Base-by-base conservation (phyloP, 2,329 filamentous ascomycete species). In the Boeremia lycopersici region DNA sequence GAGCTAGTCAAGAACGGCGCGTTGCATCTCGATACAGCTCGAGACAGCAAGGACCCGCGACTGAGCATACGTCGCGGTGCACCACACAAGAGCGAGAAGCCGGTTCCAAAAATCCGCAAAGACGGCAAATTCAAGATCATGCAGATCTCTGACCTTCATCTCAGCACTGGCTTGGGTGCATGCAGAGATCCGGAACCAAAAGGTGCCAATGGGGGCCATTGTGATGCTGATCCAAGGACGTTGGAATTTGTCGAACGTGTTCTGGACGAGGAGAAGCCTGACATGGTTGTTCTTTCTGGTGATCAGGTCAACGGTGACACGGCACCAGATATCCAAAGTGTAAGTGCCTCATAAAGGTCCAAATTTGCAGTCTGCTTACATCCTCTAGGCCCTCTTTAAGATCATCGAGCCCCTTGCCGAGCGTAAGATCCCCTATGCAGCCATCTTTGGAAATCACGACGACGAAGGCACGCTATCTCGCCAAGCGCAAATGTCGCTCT, bases 361-460 rank as follows among this genome's bases (percentile, higher is more conserved):
- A 36, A 2, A 29, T 56, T 51, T 38, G 11, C 17, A 42, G 15
- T 30, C 40, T 49, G 25, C 59, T 60, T 54, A 71, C 39, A 49
- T 11, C 64, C 67, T 43, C 30, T 1, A 89, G 86, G 90, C 93
- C 33, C 89, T 99, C 55, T 96, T 96, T 81, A 99, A 99, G 77
- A 91, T 93, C 67, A 89, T 91, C 6, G 87, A 90, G 42, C 82
- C 96, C 11, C 85, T 99, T 45, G 89, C 91, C 59, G 86, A 91
- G 73, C 90, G 90, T 73, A 91, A 91, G 67, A 91, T 98, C 33
- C 95, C 95, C 0, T 98, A 96, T 69, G 90, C 92, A 13, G 88
- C 89, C 57, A 98, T 99, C 56, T 97, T 98, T 69, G 95, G 95
- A 52, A 99, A 99, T 73, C 95, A 99, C 74, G 95, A 99, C 70